Base-by-base conservation (phyloP, 805 yeast genomes). In the Wickerhamomyces hampshirensis region DNA sequence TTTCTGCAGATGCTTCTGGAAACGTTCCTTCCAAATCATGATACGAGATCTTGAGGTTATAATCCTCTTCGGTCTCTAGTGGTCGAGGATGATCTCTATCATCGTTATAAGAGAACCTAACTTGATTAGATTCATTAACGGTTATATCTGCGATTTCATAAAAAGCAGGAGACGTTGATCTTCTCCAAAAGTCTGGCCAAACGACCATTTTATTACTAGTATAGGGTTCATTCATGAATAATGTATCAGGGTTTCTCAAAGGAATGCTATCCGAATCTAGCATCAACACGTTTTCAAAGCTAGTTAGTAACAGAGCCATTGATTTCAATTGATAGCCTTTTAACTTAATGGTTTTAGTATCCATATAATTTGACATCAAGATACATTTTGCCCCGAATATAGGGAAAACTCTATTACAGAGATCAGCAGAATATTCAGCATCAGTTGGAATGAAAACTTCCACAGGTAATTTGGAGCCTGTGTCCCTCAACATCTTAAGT, bases 361-460 rank as follows among this genome's bases (percentile, higher is more conserved):
- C 50, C 50, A 71, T 60, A 29, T 71, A 66, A 13, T 64, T 61
- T 7, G 28, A 71, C 65, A 47, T 76, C 69, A 17, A 69, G 56
- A 81, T 64, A 60, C 93, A 83, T 41, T 64, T 69, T 1, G 85
- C 88, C 40, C 77, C 72, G 37, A 75, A 50, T n/a, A 80, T 58
- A 0, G 94, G 93, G 47, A 85, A 65, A 3, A 82, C 65, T 7
- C 62, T 60, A 16, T 73, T 76, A 60, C 96, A 87, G 35, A 79
- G 68, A 39, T 80, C 83, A 26, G 75, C 69, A 51, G 85, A 93
- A 50, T 76, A 84, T 51, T 84, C 93, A 23, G 71, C 71, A 15
- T 69, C 64, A 26, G 75, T 70, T 7, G 95, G 94, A 45, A 88
- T 75, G 46, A 85, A 71, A 8, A 88, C 83, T 64, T 88, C 96